Evolutionary conservation across 176 grass and related monocot genomes (phyloP), one percentile per base, ranked within the genome.

Genomic region (Musa itinerans): DNA sequence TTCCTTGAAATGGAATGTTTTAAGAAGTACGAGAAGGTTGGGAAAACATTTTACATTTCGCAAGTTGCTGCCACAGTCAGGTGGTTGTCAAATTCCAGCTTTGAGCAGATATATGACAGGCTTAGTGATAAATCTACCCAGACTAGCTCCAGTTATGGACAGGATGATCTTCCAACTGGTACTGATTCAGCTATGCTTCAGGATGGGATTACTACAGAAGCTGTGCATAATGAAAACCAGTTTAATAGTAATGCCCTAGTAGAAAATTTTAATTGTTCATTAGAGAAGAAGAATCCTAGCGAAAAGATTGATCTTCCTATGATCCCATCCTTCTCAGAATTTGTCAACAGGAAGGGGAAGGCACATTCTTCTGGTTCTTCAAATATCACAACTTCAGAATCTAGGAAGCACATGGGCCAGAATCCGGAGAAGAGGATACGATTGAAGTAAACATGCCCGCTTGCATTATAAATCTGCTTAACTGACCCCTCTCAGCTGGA

Each of bases 11-110:
- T 20, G 63, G 88, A 93, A 57, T 93, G 87, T 78, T 97, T 93
- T 52, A 93, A 85, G 64, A 97, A 91, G 73, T 93, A 97, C 69
- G 80, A 85, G 66, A 97, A 93, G 80, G 88, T 89, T 26, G 88
- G 88, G 6, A 97, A 83, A 82, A 87, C 86, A 19, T 97, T 97
- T 58, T 97, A 97, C 52, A 97, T 84, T 80, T 97, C 94, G 19
- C 94, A 97, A 82, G 77, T 93, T 62, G 90, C 90, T 1, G 94
- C 94, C n/a, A 97, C 90, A 16, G 68, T 93, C 26, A 83, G 90
- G 57, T 97, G 94, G 94, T 19, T 93, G 16, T 85, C 84, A 1
- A 90, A 90, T 49, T 86, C 87, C 23, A 87, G 72, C 59, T 80
- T 69, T 53, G 74, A 90, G 27, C 88, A 97, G 81, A 91, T 97